Evolutionary conservation across 2,329 filamentous ascomycete species (phyloP).

Genomic region (Stachybotrys chartarum): DNA sequence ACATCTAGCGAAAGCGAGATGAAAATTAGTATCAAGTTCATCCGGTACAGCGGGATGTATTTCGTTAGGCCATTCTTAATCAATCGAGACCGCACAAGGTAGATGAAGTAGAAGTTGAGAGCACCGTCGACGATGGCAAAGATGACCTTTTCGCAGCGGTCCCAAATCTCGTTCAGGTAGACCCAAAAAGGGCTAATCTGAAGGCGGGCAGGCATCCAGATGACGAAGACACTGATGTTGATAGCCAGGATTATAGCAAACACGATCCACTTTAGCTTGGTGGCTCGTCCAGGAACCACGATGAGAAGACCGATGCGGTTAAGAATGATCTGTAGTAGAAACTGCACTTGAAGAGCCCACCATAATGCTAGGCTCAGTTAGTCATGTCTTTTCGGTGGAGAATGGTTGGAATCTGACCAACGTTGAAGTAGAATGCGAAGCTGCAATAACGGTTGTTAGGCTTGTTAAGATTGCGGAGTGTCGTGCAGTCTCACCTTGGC

Average conservation of each 20-base stretch:
- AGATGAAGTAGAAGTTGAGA: constrained; percentile 44
- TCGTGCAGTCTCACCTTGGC: constrained; percentile 9
- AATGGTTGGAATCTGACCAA: constrained; percentile 7
- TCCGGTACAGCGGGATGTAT: constrained; percentile 34
- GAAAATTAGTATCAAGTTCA: constrained; percentile 17
- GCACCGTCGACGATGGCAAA: constrained; percentile 39
- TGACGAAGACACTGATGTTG: constrained; percentile 45
- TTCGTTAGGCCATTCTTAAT: constrained; percentile 40
- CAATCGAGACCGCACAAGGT: constrained; percentile 33
- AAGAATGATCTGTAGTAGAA: constrained; percentile 46
- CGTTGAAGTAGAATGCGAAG: constrained; percentile 14
- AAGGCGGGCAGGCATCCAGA: constrained; percentile 46
- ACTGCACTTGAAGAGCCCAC: constrained; percentile 39
- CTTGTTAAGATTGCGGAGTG: accelerated
- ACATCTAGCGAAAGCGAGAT: constrained; percentile 18
- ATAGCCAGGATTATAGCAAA: constrained; percentile 37
- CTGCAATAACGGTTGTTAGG: constrained; percentile 2
- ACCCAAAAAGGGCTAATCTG: constrained; percentile 33
- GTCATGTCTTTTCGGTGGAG: accelerated
- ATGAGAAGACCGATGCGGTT: constrained; percentile 43
- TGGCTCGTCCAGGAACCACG: constrained; percentile 25
- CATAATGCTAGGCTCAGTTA: constrained; percentile 7
- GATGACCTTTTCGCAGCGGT: constrained; percentile 43
- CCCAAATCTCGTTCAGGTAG: constrained; percentile 42
- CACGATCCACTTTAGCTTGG: constrained; percentile 34